Conservation (phyloP, 2,329 filamentous ascomycete species). For the Sarocladiaceae sp. region DNA sequence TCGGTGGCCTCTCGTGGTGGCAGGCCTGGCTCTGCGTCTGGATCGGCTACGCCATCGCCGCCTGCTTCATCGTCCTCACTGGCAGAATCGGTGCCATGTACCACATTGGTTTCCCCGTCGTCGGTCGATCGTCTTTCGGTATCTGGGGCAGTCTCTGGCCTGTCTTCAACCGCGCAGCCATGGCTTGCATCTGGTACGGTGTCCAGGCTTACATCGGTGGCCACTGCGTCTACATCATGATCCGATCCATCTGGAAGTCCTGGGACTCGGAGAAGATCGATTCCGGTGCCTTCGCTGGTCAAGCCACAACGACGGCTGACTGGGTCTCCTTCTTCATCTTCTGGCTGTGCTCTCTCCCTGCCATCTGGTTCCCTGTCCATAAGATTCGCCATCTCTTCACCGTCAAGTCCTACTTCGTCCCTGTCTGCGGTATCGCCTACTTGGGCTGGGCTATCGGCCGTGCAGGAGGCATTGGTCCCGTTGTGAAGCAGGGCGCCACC, state of each 20-base stretch:
- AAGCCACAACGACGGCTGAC: conserved; percentile 67
- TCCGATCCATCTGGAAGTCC: conserved; percentile 71
- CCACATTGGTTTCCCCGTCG: conserved; percentile 84
- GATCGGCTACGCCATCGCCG: conserved; percentile 76
- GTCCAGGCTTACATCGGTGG: conserved; percentile 83
- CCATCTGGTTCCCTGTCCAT: conserved; percentile 85
- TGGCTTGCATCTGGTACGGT: conserved; percentile 84
- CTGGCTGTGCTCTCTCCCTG: conserved; percentile 73
- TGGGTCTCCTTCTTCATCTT: conserved; percentile 84
- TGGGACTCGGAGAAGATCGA: conserved; percentile 55
- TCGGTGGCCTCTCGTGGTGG: conserved; percentile 79
- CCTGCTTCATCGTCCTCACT: conserved; percentile 66
- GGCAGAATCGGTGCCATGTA: conserved; percentile 82
- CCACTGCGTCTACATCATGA: conserved; percentile 82
- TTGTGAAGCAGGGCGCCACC: conserved; percentile 62
- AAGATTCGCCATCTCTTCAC: conserved; percentile 87
- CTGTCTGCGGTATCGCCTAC: conserved; percentile 74
- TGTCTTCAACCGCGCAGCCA: conserved; percentile 79
- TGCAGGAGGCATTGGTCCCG: conserved; percentile 76
- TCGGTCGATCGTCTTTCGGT: conserved; percentile 71
- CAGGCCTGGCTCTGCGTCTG: conserved; percentile 86
- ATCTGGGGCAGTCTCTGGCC: conserved; percentile 89
- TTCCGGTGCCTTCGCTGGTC: conserved; percentile 55
- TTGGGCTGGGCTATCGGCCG: conserved; percentile 81
- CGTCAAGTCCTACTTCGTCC: conserved; percentile 80